Evolutionary conservation across 257 asterid species (phyloP), one percentile per base, ranked within the genome.

Genomic region (Solanum sejunctum): DNA sequence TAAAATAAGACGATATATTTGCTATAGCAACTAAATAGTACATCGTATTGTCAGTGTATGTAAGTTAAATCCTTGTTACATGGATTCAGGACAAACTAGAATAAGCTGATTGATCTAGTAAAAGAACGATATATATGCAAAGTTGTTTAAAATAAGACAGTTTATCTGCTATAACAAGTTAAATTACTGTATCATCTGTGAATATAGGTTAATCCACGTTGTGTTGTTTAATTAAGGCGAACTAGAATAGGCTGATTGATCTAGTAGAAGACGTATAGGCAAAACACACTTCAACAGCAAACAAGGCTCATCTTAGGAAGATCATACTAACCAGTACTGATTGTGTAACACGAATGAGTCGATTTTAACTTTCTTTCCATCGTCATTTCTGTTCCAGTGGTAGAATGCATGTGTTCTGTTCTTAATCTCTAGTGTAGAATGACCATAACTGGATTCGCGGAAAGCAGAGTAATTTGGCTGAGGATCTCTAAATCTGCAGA

Each of bases 391-490:
- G 88, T 94, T 94, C 98, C 99, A 96, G 69, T 94, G 97, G 90
- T 93, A 94, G 15, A 93, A 12, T 72, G 98, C 98, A 78, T 94
- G 98, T 12, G 98, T 94, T 90, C 92, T 87, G 21, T 96, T 96
- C 92, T 83, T 92, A 87, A 96, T 93, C 86, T 94, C 98, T 80
- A 96, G 73, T 36, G 98, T 93, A 7, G 98, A 94, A 88, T 96
- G 99, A 15, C 99, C 99, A 83, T 91, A 96, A 86, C 99, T 96
- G 77, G 99, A 94, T 93, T 96, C 99, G 18, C 99, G 95, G 61
- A 90, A 96, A 43, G 98, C 99, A 11, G 99, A 96, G 86, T 91
- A 94, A 58, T 93, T 97, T 57, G 99, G 99, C 28, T 94, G 99
- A 78, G 98, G 99, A 88, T 93, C 94, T 88, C 88, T 90, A 89